Evolutionary conservation across 83 land plant genomes (phyloP).

Genomic region (Larix sibirica): DNA sequence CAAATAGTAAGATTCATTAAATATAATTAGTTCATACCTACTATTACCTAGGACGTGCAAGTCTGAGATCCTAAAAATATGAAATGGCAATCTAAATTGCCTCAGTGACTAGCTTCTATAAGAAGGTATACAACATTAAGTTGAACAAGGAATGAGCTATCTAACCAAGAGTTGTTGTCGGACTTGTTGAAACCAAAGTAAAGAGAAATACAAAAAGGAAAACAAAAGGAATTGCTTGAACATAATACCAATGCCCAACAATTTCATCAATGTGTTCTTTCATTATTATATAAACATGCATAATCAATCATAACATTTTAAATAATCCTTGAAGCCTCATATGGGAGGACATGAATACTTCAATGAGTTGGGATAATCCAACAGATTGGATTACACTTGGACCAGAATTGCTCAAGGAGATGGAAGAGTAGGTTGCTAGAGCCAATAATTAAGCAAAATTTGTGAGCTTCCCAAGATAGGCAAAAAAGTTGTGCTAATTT

Average conservation of each 20-base stretch:
- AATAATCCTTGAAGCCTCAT: too few relatives aligned
- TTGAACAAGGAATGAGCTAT: background rate
- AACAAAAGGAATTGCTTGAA: background rate
- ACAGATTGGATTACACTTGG: too few relatives aligned
- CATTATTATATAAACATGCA: background rate
- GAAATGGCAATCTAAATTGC: background rate
- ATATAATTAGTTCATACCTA: background rate
- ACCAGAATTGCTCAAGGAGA: too few relatives aligned
- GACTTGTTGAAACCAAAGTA: background rate
- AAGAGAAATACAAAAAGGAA: background rate
- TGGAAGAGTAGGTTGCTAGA: too few relatives aligned
- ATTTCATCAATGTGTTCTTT: background rate
- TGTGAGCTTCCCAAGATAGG: too few relatives aligned
- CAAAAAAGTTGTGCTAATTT: too few relatives aligned
- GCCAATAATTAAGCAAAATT: too few relatives aligned
- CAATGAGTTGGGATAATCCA: too few relatives aligned
- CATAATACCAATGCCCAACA: background rate
- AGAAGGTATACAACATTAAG: background rate
- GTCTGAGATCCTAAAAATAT: background rate
- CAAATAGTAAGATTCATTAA: background rate
- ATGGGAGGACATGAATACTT: too few relatives aligned
- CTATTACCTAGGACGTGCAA: background rate
- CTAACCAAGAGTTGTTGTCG: background rate
- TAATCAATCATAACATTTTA: too few relatives aligned
- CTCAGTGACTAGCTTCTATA: constrained; percentile 1